phyloP scores from a whole-genome alignment of 2,329 filamentous ascomycete genomes.

The Huntiella bhutanensis region DNA sequence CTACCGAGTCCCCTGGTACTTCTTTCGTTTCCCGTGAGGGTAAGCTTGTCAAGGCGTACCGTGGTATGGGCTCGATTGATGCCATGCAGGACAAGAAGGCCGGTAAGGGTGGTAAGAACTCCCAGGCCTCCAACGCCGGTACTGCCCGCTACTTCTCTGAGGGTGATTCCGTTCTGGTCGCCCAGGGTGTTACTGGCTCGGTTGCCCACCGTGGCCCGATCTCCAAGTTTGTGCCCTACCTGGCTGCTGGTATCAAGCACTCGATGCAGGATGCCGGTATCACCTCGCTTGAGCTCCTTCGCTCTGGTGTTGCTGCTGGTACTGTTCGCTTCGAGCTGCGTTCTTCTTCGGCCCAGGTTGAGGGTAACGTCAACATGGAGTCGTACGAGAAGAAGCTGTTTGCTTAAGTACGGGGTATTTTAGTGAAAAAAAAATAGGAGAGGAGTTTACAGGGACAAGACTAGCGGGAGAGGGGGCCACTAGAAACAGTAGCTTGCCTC shows the following conservation, averaged over 20 bases:
- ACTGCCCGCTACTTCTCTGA: slow-evolving; percentile 98
- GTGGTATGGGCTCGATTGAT: slow-evolving; percentile 96
- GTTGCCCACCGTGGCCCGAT: slow-evolving; percentile 71
- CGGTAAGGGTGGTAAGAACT: slow-evolving; percentile 50
- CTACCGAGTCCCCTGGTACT: slow-evolving; percentile 89
- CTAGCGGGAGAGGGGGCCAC: background rate
- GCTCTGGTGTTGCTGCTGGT: slow-evolving; percentile 53
- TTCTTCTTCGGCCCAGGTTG: slow-evolving; percentile 83
- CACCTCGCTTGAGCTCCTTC: slow-evolving; percentile 59
- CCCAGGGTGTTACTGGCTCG: slow-evolving; percentile 83
- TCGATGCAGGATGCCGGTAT: slow-evolving; percentile 90
- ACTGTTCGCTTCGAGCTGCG: slow-evolving; percentile 81
- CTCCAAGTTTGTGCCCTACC: slow-evolving; percentile 89
- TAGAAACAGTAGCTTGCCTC: background rate
- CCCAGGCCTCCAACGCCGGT: slow-evolving; percentile 72
- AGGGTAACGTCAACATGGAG: slow-evolving; percentile 96
- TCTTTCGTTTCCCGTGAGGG: slow-evolving; percentile 94
- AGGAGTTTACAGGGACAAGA: background rate
- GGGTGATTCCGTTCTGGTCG: slow-evolving; percentile 82
- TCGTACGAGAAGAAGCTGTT: slow-evolving; percentile 99
- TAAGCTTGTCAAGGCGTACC: slow-evolving; percentile 97
- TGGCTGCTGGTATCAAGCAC: slow-evolving; percentile 90
- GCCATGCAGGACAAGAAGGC: slow-evolving; percentile 99
- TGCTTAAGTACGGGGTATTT: slow-evolving; percentile 35
- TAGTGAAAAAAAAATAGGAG: background rate